Evolutionary conservation across 2,329 filamentous ascomycete species (phyloP).

Genomic region (Penicillium brasilianum): DNA sequence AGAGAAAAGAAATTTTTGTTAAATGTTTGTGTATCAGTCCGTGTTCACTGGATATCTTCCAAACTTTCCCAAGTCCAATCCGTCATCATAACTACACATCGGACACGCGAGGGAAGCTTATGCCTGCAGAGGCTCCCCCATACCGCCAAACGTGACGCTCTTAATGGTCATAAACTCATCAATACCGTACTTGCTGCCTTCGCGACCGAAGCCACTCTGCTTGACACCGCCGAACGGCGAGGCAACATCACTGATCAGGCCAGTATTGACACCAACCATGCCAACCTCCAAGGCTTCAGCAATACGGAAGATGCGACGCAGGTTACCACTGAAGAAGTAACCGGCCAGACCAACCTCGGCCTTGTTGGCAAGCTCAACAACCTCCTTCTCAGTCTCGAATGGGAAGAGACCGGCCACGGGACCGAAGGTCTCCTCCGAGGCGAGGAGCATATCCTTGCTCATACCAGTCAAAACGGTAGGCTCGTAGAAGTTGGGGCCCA

Average conservation of each 20-base stretch:
- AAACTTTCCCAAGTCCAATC: neutral
- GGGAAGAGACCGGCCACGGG: conserved; percentile 89
- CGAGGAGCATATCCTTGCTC: conserved; percentile 82
- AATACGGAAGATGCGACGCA: conserved; percentile 64
- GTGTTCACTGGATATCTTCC: neutral
- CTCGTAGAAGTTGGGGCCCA: conserved; percentile 86
- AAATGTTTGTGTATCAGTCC: neutral
- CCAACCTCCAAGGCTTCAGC: conserved; percentile 61
- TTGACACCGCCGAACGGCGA: conserved; percentile 80
- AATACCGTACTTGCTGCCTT: conserved; percentile 78
- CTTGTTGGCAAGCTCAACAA: conserved; percentile 79
- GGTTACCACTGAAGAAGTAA: conserved; percentile 81
- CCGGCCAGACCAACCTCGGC: conserved; percentile 87
- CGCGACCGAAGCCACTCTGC: conserved; percentile 78
- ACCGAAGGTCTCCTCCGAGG: conserved; percentile 91
- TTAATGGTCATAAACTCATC: conserved; percentile 78
- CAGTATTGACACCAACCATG: conserved; percentile 72
- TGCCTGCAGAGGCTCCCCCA: conserved; percentile 62
- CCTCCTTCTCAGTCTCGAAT: conserved; percentile 87
- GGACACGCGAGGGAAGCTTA: conserved; percentile 23
- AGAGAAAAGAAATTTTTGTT: neutral
- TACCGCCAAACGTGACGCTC: conserved; percentile 68
- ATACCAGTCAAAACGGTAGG: conserved; percentile 89
- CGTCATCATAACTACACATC: neutral
- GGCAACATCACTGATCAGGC: conserved; percentile 61